phyloP scores from a whole-genome alignment of 345 rosid species.

The Camelina hispida region DNA sequence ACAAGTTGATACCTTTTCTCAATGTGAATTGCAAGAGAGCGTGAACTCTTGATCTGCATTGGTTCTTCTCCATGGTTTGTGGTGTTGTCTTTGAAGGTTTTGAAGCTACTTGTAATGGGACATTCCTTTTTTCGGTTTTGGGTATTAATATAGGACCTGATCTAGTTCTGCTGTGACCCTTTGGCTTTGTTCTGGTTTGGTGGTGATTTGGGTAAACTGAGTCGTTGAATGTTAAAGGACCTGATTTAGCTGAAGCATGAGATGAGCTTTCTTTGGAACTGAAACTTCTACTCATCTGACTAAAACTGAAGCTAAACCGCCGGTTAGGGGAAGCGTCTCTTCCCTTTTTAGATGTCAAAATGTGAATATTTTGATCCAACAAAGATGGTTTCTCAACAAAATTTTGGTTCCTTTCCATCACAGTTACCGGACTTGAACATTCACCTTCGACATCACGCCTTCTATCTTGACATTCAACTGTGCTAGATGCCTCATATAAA shows the following conservation, averaged over 20 bases:
- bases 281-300: constrained; percentile 77
- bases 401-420: constrained; percentile 34
- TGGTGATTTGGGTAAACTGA: constrained; percentile 40
- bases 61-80: constrained; percentile 40
- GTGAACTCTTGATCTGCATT: constrained; percentile 43
- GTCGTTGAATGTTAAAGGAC: constrained; percentile 57
- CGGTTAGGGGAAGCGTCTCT: constrained; percentile 67
- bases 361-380: constrained; percentile 50
- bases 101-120: constrained; percentile 42
- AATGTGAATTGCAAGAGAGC: constrained; percentile 66
- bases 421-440: constrained; percentile 35
- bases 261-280: constrained; percentile 76
- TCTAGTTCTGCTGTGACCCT: constrained; percentile 53
- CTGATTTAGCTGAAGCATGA: constrained; percentile 63
- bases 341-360: constrained; percentile 41
- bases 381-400: constrained; percentile 43
- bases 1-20: constrained; percentile 73
- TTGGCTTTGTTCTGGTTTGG: constrained; percentile 49
- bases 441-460: constrained; percentile 32
- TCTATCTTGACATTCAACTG: constrained; percentile 17
- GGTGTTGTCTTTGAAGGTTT: constrained; percentile 36
- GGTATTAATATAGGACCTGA: constrained; percentile 73
- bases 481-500: constrained; percentile 43
- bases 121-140: constrained; percentile 48
- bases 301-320: constrained; percentile 83